Percentiles rank a stretch among this genome's conserved stretches.
phyloP scores from a whole-genome alignment of 108 stramenopile genomes.

The Cylindrotheca closterium region DNA sequence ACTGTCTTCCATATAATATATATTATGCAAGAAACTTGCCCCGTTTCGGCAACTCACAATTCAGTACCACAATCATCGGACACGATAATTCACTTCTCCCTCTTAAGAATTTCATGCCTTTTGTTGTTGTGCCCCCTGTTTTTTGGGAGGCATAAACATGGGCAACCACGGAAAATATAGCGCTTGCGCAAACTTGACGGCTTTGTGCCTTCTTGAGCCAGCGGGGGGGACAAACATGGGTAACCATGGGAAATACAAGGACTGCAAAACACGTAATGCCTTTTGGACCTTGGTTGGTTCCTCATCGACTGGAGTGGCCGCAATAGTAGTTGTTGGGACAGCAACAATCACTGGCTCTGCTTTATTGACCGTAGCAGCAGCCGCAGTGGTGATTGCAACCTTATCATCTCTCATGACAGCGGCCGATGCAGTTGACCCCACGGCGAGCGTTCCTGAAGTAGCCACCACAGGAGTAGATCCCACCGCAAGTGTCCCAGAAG shows the following conservation, averaged over 20 bases:
- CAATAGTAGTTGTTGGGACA: too few relatives aligned
- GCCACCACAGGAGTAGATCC: background rate
- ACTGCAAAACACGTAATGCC: background rate
- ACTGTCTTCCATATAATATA: background rate
- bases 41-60: too few relatives aligned
- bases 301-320: background rate
- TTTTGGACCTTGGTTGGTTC: background rate
- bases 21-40: background rate
- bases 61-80: too few relatives aligned
- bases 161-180: background rate
- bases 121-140: background rate
- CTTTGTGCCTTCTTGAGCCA: background rate
- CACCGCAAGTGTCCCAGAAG: background rate
- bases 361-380: background rate
- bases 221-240: background rate
- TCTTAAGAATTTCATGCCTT: background rate
- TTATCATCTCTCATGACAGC: too few relatives aligned
- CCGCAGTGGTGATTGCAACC: too few relatives aligned
- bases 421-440: too few relatives aligned
- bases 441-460: too few relatives aligned
- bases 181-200: background rate
- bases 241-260: background rate
- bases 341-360: background rate
- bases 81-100: too few relatives aligned
- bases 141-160: background rate